phyloP scores from a whole-genome alignment of 805 yeast genomes.

The Wickerhamomyces queroliae region DNA sequence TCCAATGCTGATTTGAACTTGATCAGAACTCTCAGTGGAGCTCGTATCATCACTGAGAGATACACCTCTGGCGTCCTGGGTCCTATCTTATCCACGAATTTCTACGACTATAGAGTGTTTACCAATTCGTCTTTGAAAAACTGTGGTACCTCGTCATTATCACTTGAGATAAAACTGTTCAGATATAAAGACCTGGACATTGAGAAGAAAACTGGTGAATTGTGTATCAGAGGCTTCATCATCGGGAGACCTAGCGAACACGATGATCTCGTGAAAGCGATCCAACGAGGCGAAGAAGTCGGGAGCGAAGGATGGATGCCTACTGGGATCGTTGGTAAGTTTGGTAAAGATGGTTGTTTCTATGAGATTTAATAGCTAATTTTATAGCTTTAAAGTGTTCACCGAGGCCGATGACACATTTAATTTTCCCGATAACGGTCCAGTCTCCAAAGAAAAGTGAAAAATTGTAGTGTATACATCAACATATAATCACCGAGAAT shows the following conservation, averaged over 20 bases:
- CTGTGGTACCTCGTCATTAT: slow-evolving; percentile 54
- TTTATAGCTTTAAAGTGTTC: too few relatives aligned
- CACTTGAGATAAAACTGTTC: slow-evolving; percentile 53
- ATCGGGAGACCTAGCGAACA: slow-evolving; percentile 46
- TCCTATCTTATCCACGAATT: slow-evolving; percentile 52
- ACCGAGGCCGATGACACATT: too few relatives aligned
- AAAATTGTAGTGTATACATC: too few relatives aligned
- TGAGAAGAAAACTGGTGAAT: slow-evolving; percentile 39
- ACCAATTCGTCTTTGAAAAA: slow-evolving; percentile 29
- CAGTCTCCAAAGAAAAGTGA: too few relatives aligned
- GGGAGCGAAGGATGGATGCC: slow-evolving; percentile 50
- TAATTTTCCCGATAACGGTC: too few relatives aligned
- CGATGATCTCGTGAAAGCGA: slow-evolving; percentile 23
- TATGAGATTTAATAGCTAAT: slow-evolving; percentile 40
- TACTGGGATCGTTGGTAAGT: slow-evolving; percentile 46
- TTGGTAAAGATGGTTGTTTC: slow-evolving; percentile 72
- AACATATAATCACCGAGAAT: too few relatives aligned
- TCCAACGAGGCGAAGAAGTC: slow-evolving; percentile 23
- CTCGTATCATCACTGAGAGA: slow-evolving; percentile 48
- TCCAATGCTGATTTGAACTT: slow-evolving; percentile 29
- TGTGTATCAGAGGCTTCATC: slow-evolving; percentile 59
- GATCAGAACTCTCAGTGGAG: slow-evolving; percentile 38
- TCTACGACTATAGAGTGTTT: slow-evolving; percentile 54
- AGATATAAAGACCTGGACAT: slow-evolving; percentile 25
- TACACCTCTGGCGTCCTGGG: slow-evolving; percentile 45